phyloP scores from a whole-genome alignment of 148 eudicot species.

The Rhododendron ferrugineum region DNA sequence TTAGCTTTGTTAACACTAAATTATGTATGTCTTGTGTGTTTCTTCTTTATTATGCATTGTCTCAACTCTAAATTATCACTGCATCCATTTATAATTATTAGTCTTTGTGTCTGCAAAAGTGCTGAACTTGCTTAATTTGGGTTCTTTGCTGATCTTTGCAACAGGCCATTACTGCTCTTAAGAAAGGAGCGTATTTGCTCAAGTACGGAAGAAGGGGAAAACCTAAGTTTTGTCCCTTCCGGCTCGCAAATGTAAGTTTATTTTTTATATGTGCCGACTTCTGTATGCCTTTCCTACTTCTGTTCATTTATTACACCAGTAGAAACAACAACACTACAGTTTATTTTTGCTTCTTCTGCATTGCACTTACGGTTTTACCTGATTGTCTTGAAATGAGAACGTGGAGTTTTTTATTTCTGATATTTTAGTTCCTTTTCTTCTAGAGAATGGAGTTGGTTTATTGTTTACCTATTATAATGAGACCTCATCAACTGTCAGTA shows the following conservation, averaged over 20 bases:
- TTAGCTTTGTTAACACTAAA: neutral
- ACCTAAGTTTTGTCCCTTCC: conserved; percentile 11
- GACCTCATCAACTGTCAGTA: neutral
- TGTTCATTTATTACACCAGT: neutral
- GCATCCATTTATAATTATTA: neutral
- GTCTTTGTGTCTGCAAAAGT: neutral
- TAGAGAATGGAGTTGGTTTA: neutral
- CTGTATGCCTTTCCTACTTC: neutral
- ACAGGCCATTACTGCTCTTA: conserved; percentile 8
- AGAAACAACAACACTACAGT: neutral
- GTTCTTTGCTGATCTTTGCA: neutral
- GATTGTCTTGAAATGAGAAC: neutral
- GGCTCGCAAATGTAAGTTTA: conserved; percentile 8
- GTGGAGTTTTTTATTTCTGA: neutral
- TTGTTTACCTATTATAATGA: neutral
- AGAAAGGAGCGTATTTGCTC: conserved; percentile 8
- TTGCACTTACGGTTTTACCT: neutral
- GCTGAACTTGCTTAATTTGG: conserved; percentile 10
- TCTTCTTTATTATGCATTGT: neutral
- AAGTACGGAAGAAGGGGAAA: conserved; percentile 12
- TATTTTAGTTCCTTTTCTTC: neutral
- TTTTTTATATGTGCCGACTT: neutral
- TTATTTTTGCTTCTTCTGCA: neutral
- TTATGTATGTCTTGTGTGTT: neutral
- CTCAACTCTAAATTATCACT: neutral